Base-by-base conservation (phyloP, 2,329 filamentous ascomycete species). In the Ophiocordyceps robertsii region DNA sequence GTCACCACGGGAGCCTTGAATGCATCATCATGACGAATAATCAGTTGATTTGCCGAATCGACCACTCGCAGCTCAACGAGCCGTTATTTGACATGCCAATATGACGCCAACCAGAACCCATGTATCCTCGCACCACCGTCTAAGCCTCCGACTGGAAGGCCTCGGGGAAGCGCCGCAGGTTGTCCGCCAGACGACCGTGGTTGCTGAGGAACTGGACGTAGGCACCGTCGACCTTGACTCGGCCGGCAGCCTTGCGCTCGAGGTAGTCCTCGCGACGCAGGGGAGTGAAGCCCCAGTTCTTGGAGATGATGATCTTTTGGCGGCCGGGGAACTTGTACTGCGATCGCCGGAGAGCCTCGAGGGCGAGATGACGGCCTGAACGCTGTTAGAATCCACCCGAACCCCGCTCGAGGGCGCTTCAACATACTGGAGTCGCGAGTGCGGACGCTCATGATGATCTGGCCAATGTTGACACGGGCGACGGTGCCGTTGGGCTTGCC, bases 311-410 rank as follows among this genome's bases (percentile, higher is more conserved):
- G 76, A 98, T 96, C 88, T 98, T 98, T 81, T 98, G 92, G 74
- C 92, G 90, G 70, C 92, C 92, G 57, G 92, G 92, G 86, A 98
- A 98, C 84, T 96, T 98, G 87, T 96, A 95, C 83, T 95, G 92
- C 55, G 88, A 93, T 69, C 92, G 88, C 68, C 93, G 90, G 68
- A 98, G 86, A 65, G 92, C 92, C 83, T 98, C 92, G 63, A 98
- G 88, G 67, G 92, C 92, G 62, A 82, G 80, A 57, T 83, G 82
- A 61, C 88, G 87, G 82, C 92, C 81, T 85, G 52, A 2, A 31
- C 7, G 43, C 12, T 10, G 49, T 60, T 58, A 61, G 57, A 50
- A 52, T 12, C 12, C 37, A 13, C n/a, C 11, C 12, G 13, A 2
- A 12, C 2, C 30, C 8, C 7, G 11, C 1, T 8, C 19, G 19